These are phyloP conservation scores for Kluyveromyces sp. DNA, from an alignment of 1,139 yeast species.

Conservation along the genomic window DNA sequence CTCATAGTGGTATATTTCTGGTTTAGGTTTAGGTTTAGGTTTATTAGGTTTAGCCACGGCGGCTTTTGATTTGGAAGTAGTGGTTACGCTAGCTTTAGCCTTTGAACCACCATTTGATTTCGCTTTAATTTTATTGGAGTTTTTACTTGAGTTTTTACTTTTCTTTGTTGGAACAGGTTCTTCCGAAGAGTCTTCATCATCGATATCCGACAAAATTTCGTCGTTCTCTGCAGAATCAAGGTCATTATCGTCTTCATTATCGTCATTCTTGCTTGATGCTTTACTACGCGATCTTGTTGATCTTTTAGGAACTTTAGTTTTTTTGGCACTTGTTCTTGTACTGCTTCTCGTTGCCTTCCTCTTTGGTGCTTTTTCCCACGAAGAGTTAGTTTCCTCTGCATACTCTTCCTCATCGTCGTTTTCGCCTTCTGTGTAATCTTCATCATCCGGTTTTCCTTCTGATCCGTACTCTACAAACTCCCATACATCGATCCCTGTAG, in stretches of 20 bases:
- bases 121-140: background rate
- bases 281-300: slow-evolving; percentile 4
- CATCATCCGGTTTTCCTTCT: slow-evolving; percentile 21
- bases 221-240: background rate
- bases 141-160: background rate
- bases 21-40: slow-evolving; percentile 9
- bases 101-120: background rate
- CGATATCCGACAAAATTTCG: background rate
- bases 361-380: background rate
- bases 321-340: slow-evolving; percentile 5
- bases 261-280: slow-evolving; percentile 1
- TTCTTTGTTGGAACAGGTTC: no score
- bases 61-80: slow-evolving; percentile 2
- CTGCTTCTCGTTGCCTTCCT: slow-evolving; percentile 1
- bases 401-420: slow-evolving; percentile 12
- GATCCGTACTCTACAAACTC: slow-evolving; percentile 31
- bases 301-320: slow-evolving; percentile 1
- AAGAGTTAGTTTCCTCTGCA: background rate
- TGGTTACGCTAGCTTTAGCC: background rate
- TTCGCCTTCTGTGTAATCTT: slow-evolving; percentile 18
- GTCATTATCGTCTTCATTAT: background rate
- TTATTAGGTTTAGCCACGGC: slow-evolving; percentile 5
- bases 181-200: background rate
- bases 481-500: slow-evolving; percentile 25
- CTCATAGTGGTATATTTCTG: slow-evolving; percentile 21